A percentile compares a stretch with the other conserved stretches of the same genome.
These are phyloP conservation scores for Euryodendron excelsum DNA, from an alignment of 148 eudicot genomes.

Conservation along the genomic window DNA sequence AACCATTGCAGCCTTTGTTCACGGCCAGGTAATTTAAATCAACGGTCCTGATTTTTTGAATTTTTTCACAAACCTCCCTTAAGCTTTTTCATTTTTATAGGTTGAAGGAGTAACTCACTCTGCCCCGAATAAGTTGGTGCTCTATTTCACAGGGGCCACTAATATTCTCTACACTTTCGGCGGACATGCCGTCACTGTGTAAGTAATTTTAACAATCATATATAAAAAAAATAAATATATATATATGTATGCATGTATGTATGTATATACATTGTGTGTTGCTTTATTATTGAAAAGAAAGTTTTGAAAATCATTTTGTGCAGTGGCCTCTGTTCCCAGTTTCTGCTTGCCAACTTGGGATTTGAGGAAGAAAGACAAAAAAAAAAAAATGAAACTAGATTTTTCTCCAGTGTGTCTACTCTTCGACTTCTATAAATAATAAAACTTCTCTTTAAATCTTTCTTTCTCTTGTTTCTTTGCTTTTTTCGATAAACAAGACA, in stretches of 20 bases:
- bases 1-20: constrained; percentile 55
- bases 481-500: neutral
- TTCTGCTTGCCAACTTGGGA: too few relatives aligned
- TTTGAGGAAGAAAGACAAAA: too few relatives aligned
- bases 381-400: neutral
- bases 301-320: too few relatives aligned
- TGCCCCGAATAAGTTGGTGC: constrained; percentile 52
- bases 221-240: too few relatives aligned
- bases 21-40: constrained; percentile 54
- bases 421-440: neutral
- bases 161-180: constrained; percentile 79
- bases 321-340: too few relatives aligned
- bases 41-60: too few relatives aligned
- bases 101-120: constrained; percentile 60
- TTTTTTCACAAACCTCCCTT: too few relatives aligned
- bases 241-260: too few relatives aligned
- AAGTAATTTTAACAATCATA: constrained; percentile 31
- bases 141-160: constrained; percentile 70
- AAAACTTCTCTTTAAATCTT: neutral
- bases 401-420: neutral
- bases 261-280: too few relatives aligned
- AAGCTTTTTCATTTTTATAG: constrained; percentile 20
- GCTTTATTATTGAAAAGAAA: too few relatives aligned
- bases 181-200: constrained; percentile 84
- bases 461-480: neutral